Conservation (phyloP, 2,329 filamentous ascomycete genomes). For the Fusarium camptoceras region DNA sequence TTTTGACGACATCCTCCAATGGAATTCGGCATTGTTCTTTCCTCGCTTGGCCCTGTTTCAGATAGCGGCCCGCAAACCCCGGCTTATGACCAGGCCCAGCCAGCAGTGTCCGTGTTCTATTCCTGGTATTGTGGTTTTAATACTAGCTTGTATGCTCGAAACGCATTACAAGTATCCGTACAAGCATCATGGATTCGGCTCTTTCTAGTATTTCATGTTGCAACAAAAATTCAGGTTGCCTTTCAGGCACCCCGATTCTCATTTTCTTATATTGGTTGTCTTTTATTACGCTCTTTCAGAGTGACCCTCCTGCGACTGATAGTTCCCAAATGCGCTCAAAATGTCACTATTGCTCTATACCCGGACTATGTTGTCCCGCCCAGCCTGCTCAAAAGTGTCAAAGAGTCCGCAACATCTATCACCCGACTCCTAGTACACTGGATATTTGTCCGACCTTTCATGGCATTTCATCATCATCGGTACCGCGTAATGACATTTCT, state of each 20-base stretch:
- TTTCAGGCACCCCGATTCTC: conserved; percentile 27
- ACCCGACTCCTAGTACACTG: conserved; percentile 27
- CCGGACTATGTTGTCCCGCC: conserved; percentile 6
- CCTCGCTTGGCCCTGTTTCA: conserved; percentile 26
- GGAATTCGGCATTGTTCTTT: background rate
- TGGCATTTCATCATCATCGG: conserved; percentile 44
- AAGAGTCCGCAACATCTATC: conserved; percentile 21
- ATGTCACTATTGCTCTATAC: conserved; percentile 30
- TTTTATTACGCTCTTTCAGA: conserved; percentile 30
- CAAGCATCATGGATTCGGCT: background rate
- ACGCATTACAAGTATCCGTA: background rate
- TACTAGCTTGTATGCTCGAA: background rate
- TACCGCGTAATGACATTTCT: conserved; percentile 24
- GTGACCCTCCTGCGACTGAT: conserved; percentile 25
- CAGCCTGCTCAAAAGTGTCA: conserved; percentile 22
- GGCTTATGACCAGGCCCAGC: background rate
- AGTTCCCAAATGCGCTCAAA: conserved; percentile 36
- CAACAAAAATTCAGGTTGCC: conserved; percentile 1
- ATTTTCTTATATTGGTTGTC: conserved; percentile 41
- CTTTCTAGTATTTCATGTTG: background rate
- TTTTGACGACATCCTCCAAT: conserved; percentile 1
- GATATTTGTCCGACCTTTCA: conserved; percentile 37
- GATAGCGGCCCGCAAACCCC: conserved; percentile 12
- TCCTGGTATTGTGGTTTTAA: background rate
- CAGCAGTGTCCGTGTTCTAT: background rate